A percentile compares a stretch with the other conserved stretches of the same genome.
phyloP scores from a whole-genome alignment of 257 asterid species.

The Solanum chaucha region DNA sequence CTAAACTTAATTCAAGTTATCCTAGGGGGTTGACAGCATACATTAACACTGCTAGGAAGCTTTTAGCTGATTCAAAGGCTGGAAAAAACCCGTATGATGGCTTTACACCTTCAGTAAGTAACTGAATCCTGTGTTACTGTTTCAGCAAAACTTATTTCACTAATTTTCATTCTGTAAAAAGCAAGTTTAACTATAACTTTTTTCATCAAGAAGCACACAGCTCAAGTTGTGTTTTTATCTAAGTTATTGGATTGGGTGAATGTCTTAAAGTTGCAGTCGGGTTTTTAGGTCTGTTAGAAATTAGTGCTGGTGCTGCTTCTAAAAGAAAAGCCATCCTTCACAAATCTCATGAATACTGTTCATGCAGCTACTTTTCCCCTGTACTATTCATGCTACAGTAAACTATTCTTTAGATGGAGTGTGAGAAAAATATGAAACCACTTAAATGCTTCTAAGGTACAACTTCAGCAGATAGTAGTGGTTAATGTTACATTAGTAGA shows the following conservation, averaged over 20 bases:
- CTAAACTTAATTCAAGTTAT: constrained; percentile 73
- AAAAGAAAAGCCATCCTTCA: not conserved
- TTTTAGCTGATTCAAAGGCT: constrained; percentile 89
- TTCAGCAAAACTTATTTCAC: not conserved
- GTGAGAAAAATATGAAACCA: not conserved
- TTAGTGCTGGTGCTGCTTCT: not conserved
- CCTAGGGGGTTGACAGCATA: constrained; percentile 83
- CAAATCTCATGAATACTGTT: not conserved
- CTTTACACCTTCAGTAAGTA: constrained; percentile 89
- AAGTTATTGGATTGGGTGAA: not conserved
- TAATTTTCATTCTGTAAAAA: not conserved
- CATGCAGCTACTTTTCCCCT: not conserved
- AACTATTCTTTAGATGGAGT: not conserved
- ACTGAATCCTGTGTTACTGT: constrained; percentile 3
- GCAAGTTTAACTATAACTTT: not conserved
- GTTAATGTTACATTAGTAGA: not conserved
- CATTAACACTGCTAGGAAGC: constrained; percentile 77
- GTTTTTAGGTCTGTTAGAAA: not conserved
- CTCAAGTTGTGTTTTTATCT: not conserved
- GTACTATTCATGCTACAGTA: not conserved
- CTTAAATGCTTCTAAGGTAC: not conserved
- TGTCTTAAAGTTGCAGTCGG: not conserved
- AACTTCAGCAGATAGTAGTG: not conserved
- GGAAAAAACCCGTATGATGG: constrained; percentile 97
- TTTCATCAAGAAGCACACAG: not conserved